Conservation (phyloP, 1,284 basidiomycete genomes). For the Pseudozyma flocculosa region DNA sequence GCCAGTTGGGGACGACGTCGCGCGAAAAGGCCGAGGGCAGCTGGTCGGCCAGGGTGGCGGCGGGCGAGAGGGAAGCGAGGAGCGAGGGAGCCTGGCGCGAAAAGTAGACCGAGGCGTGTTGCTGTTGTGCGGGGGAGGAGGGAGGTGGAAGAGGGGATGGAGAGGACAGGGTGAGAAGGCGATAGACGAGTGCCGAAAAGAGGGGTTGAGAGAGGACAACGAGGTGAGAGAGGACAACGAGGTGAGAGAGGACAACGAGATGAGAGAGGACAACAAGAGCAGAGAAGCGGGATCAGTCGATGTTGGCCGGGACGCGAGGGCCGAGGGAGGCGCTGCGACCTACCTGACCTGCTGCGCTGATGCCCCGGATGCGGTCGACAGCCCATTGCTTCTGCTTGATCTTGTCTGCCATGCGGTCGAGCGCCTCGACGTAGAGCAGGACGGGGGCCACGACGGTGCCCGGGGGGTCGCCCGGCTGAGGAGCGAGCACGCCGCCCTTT, state of each 20-base stretch:
- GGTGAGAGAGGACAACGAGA: too few relatives aligned
- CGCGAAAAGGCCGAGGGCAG: constrained; percentile 69
- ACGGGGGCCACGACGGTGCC: constrained; percentile 74
- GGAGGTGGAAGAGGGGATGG: constrained; percentile 7
- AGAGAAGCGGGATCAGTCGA: too few relatives aligned
- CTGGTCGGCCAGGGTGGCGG: constrained; percentile 62
- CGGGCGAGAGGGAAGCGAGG: constrained; percentile 66
- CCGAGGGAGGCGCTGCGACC: too few relatives aligned
- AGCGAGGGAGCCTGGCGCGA: constrained; percentile 65
- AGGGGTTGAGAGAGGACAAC: too few relatives aligned
- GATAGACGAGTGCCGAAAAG: too few relatives aligned
- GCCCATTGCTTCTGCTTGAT: constrained; percentile 68
- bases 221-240: too few relatives aligned
- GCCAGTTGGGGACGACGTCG: constrained; percentile 79
- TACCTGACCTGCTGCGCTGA: constrained; percentile 70
- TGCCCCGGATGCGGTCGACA: constrained; percentile 65
- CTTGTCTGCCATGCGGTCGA: constrained; percentile 74
- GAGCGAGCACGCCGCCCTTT: constrained; percentile 60
- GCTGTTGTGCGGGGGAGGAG: constrained; percentile 61
- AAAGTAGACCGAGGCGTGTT: constrained; percentile 91
- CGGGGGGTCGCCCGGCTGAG: constrained; percentile 7
- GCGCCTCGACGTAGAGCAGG: constrained; percentile 77
- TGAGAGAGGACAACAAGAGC: too few relatives aligned
- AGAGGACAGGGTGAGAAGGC: too few relatives aligned
- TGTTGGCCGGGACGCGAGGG: too few relatives aligned